A percentile compares a stretch with the other conserved stretches of the same genome.
These are phyloP conservation scores for Styphnolobium japonicum DNA, from an alignment of 306 rosid species.

Conservation along the genomic window DNA sequence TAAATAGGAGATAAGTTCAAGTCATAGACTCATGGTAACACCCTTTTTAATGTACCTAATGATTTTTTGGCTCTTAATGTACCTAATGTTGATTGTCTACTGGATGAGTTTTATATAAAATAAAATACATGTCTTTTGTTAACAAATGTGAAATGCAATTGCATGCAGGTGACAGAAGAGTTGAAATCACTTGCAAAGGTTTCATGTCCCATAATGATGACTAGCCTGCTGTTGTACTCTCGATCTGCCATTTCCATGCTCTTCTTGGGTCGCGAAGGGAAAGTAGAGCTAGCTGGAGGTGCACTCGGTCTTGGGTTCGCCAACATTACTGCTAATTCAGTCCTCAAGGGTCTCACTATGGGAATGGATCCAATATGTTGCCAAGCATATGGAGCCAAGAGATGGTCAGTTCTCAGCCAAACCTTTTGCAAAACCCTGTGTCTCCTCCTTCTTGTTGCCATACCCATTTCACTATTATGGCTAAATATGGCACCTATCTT, in stretches of 20 bases:
- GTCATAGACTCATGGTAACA: too few species aligned
- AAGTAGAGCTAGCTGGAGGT: constrained; percentile 82
- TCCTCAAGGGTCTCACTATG: constrained; percentile 60
- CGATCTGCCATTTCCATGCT: constrained; percentile 70
- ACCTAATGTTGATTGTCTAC: too few species aligned
- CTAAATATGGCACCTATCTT: constrained; percentile 56
- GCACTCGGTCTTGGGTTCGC: constrained; percentile 71
- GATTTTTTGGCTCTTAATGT: too few species aligned
- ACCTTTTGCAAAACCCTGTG: constrained; percentile 61
- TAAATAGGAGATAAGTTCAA: too few species aligned
- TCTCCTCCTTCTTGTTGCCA: constrained; percentile 60
- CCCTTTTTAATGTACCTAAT: too few species aligned
- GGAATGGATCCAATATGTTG: constrained; percentile 94
- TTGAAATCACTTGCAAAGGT: constrained; percentile 52
- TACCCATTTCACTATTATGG: constrained; percentile 64
- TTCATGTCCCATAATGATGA: constrained; percentile 63
- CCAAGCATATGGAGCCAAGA: constrained; percentile 85
- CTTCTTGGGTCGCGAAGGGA: constrained; percentile 76
- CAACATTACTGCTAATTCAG: constrained; percentile 68
- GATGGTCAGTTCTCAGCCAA: constrained; percentile 65
- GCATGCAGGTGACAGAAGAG: constrained; percentile 66
- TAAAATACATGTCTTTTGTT: too few species aligned
- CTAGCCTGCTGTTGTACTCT: constrained; percentile 61
- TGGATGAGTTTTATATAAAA: too few species aligned
- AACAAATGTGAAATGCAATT: constrained; percentile 1